phyloP scores from a whole-genome alignment of 176 grass and related monocot genomes.

The Rhynchospora tenuis region DNA sequence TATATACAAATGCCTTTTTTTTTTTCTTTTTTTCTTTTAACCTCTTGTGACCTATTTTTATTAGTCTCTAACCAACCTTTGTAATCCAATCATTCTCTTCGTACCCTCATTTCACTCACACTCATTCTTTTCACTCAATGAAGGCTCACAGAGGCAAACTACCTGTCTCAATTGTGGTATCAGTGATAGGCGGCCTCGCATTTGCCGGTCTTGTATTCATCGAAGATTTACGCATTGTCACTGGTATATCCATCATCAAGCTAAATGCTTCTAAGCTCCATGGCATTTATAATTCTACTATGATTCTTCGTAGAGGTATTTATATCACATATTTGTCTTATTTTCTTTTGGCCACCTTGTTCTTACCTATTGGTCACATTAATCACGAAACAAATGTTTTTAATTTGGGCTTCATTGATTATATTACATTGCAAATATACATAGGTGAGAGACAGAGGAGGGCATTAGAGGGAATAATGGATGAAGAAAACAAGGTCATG shows the following conservation, averaged over 20 bases:
- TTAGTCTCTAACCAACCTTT: constrained; percentile 16
- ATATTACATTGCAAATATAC: neutral
- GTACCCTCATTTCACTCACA: constrained; percentile 4
- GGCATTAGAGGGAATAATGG: neutral
- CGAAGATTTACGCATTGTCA: constrained; percentile 61
- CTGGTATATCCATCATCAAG: constrained; percentile 40
- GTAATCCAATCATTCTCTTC: constrained; percentile 10
- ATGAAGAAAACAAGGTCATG: constrained; percentile 18
- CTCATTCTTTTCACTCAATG: constrained; percentile 10
- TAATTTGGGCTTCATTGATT: neutral
- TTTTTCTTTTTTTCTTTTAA: neutral
- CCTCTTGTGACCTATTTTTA: neutral
- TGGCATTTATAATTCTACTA: constrained; percentile 27
- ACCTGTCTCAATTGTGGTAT: constrained; percentile 48
- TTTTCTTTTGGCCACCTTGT: neutral
- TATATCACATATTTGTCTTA: neutral
- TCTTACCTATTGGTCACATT: neutral
- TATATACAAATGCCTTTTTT: constrained; percentile 7
- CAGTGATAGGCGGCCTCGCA: constrained; percentile 54
- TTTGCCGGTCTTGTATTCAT: constrained; percentile 58
- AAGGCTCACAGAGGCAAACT: constrained; percentile 42
- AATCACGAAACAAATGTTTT: neutral
- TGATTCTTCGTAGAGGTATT: constrained; percentile 1
- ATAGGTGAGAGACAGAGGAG: constrained; percentile 24
- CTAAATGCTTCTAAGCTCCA: constrained; percentile 33